These are phyloP conservation scores for Vicia faba DNA, from an alignment of 306 rosid species.

Conservation along the genomic window DNA sequence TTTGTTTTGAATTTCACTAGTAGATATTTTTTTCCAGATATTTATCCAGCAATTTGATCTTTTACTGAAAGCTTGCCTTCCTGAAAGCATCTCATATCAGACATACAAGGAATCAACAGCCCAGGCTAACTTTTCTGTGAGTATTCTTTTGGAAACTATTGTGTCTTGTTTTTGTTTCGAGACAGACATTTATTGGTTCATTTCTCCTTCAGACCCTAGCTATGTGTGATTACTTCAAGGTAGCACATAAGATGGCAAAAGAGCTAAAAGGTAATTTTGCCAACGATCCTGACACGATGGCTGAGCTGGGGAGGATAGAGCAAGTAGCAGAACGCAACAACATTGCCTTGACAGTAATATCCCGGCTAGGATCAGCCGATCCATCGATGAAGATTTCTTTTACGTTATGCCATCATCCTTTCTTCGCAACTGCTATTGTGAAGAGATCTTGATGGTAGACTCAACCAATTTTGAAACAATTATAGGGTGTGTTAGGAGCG, in stretches of 20 bases:
- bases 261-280: conserved; percentile 73
- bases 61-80: conserved; percentile 82
- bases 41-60: conserved; percentile 95
- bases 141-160: conserved; percentile 39
- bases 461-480: conserved; percentile 57
- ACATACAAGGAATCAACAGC: conserved; percentile 64
- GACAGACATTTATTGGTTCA: conserved; percentile 11
- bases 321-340: conserved; percentile 95
- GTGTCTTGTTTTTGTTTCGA: neutral
- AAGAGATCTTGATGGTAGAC: conserved; percentile 71
- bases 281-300: conserved; percentile 69
- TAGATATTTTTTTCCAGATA: conserved; percentile 56
- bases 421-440: conserved; percentile 79
- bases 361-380: conserved; percentile 65
- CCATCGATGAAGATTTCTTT: conserved; percentile 78
- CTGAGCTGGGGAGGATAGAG: conserved; percentile 77
- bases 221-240: conserved; percentile 81
- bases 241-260: conserved; percentile 84
- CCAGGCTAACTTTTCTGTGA: conserved; percentile 62
- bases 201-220: conserved; percentile 58
- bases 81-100: conserved; percentile 63
- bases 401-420: conserved; percentile 81
- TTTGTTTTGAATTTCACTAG: conserved; percentile 1
- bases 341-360: conserved; percentile 72
- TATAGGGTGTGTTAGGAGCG: conserved; percentile 46